Percentiles rank a stretch among this genome's conserved stretches.
Conservation (phyloP, 1,284 basidiomycete species). For the Leccinum pachyderme region DNA sequence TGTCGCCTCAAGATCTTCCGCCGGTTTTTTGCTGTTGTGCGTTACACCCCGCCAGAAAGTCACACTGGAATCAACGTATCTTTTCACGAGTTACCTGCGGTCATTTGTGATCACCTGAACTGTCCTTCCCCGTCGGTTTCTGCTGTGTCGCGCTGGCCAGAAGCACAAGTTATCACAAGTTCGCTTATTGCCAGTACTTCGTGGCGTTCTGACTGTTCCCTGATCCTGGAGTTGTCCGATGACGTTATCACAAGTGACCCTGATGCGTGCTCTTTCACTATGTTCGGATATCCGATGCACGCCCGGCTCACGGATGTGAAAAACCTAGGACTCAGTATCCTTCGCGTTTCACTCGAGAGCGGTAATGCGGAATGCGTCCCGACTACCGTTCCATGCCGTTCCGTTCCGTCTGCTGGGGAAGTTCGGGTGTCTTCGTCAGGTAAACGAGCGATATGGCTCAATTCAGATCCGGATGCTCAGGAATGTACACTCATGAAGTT, state of each 20-base stretch:
- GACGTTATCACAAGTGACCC: conserved; percentile 5
- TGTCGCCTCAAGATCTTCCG: conserved; percentile 15
- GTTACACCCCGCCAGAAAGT: neutral
- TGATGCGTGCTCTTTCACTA: conserved; percentile 14
- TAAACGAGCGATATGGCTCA: conserved; percentile 26
- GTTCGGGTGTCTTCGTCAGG: conserved; percentile 24
- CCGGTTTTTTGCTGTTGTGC: conserved; percentile 11
- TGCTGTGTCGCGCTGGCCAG: conserved; percentile 18
- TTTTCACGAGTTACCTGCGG: conserved; percentile 21
- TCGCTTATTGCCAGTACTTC: conserved; percentile 14
- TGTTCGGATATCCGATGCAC: conserved; percentile 12
- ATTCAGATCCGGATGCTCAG: conserved; percentile 8
- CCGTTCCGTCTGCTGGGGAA: conserved; percentile 11
- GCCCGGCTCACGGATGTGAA: neutral
- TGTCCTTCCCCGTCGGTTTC: neutral
- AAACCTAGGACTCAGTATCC: conserved; percentile 7
- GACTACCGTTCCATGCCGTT: conserved; percentile 9
- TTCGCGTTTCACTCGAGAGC: conserved; percentile 17
- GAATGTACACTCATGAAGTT: conserved; percentile 24
- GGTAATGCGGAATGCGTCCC: conserved; percentile 3
- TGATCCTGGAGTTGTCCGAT: conserved; percentile 18
- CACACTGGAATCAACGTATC: conserved; percentile 8
- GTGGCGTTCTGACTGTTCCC: conserved; percentile 12
- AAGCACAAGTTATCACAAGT: conserved; percentile 1
- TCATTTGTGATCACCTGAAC: conserved; percentile 11